Base-by-base conservation (phyloP, 495 filamentous ascomycete species). In the Hyaloscypha hepaticicola region DNA sequence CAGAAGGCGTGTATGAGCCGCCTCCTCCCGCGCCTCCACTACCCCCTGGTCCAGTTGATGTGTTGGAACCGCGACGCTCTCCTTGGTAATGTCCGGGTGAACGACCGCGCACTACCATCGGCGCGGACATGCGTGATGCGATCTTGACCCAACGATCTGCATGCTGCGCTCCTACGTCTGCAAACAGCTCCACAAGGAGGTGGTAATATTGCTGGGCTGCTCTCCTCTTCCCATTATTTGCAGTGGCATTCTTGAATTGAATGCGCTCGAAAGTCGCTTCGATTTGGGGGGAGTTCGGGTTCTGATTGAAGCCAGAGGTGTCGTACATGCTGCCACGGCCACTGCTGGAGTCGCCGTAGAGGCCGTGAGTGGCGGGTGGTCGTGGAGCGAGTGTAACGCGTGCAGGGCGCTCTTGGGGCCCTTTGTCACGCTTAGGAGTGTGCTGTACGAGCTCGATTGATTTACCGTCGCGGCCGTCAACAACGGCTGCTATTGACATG, bases 181-280 rank as follows among this genome's bases (percentile, higher is more conserved):
- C 94, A 69, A 87, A 92, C 3, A 98, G 85, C 72, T 97, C 93
- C 1, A 97, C 89, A 29, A 97, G 84, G 29, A 98, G 81, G 67
- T 96, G 93, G 73, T 96, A 98, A 73, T 92, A 97, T 70, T 97
- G 94, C 73, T 97, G 94, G 12, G 91, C 90, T 0, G 94, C 92
- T 51, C 94, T 81, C 59, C 94, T 81, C 72, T 97, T 97, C 25
- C 94, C 94, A 66, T 98, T 98, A 78, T 98, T 98, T 4, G 93
- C 92, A 1, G 94, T 98, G 1, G 94, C 95, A 58, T 90, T 90
- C 73, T 96, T 96, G 81, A 98, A 98, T 71, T 98, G 94, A 50
- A 97, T 96, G 2, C 94, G 87, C 69, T 97, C 93, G 72, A 97
- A 98, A 1, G 89, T 90, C 58, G 86, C 83, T 72, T 85, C 83